Evolutionary conservation across 306 rosid species (phyloP), one percentile per base, ranked within the genome.

Genomic region (Arachis stenosperma): DNA sequence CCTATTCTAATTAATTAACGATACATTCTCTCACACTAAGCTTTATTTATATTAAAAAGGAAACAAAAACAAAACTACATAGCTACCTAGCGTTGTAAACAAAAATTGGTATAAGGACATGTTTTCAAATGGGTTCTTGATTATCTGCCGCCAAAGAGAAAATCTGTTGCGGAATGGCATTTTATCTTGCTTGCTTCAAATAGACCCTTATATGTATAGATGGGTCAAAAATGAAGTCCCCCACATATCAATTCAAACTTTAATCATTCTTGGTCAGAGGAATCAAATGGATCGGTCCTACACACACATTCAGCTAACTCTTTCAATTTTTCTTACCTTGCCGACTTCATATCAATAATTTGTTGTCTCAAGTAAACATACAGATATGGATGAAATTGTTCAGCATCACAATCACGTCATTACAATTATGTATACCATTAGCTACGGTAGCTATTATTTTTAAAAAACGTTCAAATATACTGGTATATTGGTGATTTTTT

Each of bases 211-310:
- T 33, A 33, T 33, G 4, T 33, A 3, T 33, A 52, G 14, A 5
- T 52, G 57, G 7, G 57, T 52, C 57, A n/a, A 52, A 51, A 33
- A 33, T 33, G 2, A 33, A 52, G 13, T 52, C 57, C 57, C 57
- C 1, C 8, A 5, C 57, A 52, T 14, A 5, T n/a, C 57, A 52
- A 52, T 52, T 14, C 57, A 52, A 52, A 6, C 57, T 52, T 5
- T 52, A 14, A 52, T 52, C 57, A 52, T 52, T 14, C 57, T 52
- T 14, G 15, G 57, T 52, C 57, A 52, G 57, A 52, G 57, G 57
- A 10, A 12, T 48, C 54, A 48, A 48, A 48, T 48, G 54, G 54
- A 48, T 12, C 6, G 57, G 57, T 52, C 57, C 57, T 52, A 52
- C 57, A 11, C 57, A n/a, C 57, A n/a, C 57, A 52, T 52, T 14